Conservation (phyloP, 768 basidiomycete species). For the Russula foetens region DNA sequence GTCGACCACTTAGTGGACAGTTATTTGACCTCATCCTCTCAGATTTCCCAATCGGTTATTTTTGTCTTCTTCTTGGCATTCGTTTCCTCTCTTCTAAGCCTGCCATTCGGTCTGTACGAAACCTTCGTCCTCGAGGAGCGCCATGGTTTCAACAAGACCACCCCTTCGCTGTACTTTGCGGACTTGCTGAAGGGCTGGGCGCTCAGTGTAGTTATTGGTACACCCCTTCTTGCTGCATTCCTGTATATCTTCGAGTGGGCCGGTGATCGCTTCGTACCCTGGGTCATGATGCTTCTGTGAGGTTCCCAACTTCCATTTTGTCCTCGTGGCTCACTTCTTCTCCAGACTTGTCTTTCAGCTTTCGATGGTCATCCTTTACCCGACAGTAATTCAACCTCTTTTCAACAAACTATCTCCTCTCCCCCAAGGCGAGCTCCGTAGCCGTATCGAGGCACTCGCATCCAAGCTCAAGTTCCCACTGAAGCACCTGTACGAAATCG, state of each 20-base stretch:
- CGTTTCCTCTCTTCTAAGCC: conserved; percentile 53
- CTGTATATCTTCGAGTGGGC: conserved; percentile 90
- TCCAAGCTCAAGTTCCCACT: conserved; percentile 84
- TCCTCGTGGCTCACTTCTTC: not conserved
- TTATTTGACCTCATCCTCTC: not conserved
- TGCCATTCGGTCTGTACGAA: conserved; percentile 75
- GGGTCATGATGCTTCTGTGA: conserved; percentile 89
- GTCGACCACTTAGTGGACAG: not conserved
- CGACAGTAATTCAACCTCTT: conserved; percentile 84
- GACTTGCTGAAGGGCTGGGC: conserved; percentile 80
- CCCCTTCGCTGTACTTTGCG: conserved; percentile 59
- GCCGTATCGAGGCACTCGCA: conserved; percentile 71
- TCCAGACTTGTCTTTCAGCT: conserved; percentile 74
- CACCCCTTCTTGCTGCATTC: conserved; percentile 83
- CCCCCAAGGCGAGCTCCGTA: conserved; percentile 64
- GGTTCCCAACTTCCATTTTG: conserved; percentile 23
- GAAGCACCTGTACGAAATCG: conserved; percentile 93
- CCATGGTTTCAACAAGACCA: conserved; percentile 97
- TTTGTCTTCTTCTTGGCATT: conserved; percentile 65
- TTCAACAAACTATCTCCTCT: conserved; percentile 97
- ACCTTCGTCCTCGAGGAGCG: conserved; percentile 94
- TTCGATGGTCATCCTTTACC: conserved; percentile 74
- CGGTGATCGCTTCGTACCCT: conserved; percentile 86
- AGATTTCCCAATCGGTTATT: conserved; percentile 81
- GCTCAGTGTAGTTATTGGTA: conserved; percentile 61